These are phyloP conservation scores for Stramenopiles sp. DNA, from an alignment of 352 stramenopile genomes.

Conservation along the genomic window DNA sequence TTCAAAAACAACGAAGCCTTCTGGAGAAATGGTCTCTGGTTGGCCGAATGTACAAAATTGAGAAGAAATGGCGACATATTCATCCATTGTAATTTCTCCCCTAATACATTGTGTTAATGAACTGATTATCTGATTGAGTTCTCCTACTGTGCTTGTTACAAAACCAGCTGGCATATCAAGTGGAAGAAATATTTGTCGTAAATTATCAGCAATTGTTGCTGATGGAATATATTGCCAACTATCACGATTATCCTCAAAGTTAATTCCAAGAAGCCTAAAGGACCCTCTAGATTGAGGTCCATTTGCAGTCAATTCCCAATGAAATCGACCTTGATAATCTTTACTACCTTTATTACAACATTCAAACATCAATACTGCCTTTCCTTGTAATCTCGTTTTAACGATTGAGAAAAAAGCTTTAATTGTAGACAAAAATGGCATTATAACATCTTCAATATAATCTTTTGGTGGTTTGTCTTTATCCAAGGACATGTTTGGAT, in stretches of 20 bases:
- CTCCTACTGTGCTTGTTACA: not conserved
- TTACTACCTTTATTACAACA: not conserved
- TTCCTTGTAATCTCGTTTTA: not conserved
- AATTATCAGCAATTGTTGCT: not conserved
- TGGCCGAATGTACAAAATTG: not conserved
- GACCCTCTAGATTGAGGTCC: not conserved
- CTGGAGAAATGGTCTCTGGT: not conserved
- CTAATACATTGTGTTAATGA: not conserved
- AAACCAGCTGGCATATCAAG: not conserved
- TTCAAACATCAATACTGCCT: not conserved
- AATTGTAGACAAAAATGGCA: not conserved
- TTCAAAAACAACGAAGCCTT: not conserved
- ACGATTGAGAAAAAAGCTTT: not conserved
- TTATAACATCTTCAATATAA: not conserved
- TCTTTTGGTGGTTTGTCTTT: not conserved
- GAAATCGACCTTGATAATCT: not conserved
- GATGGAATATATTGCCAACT: not conserved
- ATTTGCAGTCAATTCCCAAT: not conserved
- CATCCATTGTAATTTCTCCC: not conserved
- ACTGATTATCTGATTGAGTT: not conserved
- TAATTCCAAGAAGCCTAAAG: not conserved
- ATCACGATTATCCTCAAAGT: not conserved
- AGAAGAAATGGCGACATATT: not conserved
- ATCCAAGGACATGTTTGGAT: not conserved
- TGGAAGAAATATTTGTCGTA: not conserved